Conservation (phyloP, 1,284 basidiomycete genomes). For the Moesziomyces aphidis region DNA sequence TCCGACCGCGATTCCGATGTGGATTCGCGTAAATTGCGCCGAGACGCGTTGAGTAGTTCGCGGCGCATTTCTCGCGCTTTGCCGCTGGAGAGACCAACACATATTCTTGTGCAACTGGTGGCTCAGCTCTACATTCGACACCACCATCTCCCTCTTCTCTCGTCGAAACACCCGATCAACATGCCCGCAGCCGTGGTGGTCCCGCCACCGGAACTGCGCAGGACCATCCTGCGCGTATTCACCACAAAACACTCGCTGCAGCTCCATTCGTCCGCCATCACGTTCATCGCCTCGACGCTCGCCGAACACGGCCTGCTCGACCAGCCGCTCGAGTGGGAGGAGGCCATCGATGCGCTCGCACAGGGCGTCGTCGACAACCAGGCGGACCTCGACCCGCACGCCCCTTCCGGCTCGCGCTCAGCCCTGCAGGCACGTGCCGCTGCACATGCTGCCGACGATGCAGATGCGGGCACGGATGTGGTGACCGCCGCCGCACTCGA, state of each 20-base stretch:
- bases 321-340: slow-evolving; percentile 54
- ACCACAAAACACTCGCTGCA: slow-evolving; percentile 63
- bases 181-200: background rate
- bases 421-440: background rate
- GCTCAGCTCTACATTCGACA: no score
- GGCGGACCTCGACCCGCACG: slow-evolving; percentile 14
- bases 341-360: slow-evolving; percentile 65
- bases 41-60: slow-evolving; percentile 2
- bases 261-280: slow-evolving; percentile 63
- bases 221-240: slow-evolving; percentile 58
- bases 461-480: slow-evolving; percentile 26
- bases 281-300: slow-evolving; percentile 60
- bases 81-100: slow-evolving; percentile 19
- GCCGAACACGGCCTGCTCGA: slow-evolving; percentile 57
- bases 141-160: background rate
- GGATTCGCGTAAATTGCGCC: slow-evolving; percentile 26
- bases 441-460: background rate
- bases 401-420: slow-evolving; percentile 1
- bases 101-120: background rate
- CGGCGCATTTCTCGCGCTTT: background rate
- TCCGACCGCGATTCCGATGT: background rate
- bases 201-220: slow-evolving; percentile 58
- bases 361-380: slow-evolving; percentile 58
- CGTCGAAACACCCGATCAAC: background rate
- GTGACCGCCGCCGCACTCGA: slow-evolving; percentile 59